Evolutionary conservation across 2,329 filamentous ascomycete genomes (phyloP), one percentile per base, ranked within the genome.

Genomic region (Beauveria australis): DNA sequence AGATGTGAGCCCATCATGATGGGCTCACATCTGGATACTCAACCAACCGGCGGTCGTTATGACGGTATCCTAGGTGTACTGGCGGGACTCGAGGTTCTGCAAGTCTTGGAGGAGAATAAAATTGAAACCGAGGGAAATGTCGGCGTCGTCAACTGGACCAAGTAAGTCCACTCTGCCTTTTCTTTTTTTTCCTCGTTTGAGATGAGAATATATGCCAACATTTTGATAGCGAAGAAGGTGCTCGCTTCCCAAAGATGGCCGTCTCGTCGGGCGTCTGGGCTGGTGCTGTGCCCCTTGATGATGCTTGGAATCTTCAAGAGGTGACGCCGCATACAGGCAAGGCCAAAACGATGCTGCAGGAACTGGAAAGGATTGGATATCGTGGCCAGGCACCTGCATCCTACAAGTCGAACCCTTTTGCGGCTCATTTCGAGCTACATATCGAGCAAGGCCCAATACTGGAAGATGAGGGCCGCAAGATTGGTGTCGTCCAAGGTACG

Each of bases 391-490:
- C 12, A 53, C 64, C 5, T 53, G 62, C 30, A 18, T 64, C 64
- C 24, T 52, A 64, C 46, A 41, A 24, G n/a, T 64, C 67, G 2
- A 65, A 66, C 19, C 87, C 87, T 0, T 84, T 92, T 74, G 86
- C 83, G 1, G 89, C 88, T 1, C 89, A 93, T 71, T 92, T 93
- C 67, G 89, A 93, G 71, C 79, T 94, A 10, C 90, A 94, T 68
- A 93, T 93, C 56, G 91, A 95, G 70, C 91, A 95, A 71, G 89
- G 90, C 0, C 89, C 89, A 0, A 83, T 91, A 41, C 79, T 95
- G 1, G 86, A 92, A 53, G 62, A 64, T 5, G 61, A 63, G 3
- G 62, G 62, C 1, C 68, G 62, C 41, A 68, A 66, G 47, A 68
- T 73, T 53, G 71, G 71, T 9, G 70, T 72, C 10, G 71, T 73